Conservation (phyloP, 129 eudicot genomes). For the Cynara cardunculus region DNA sequence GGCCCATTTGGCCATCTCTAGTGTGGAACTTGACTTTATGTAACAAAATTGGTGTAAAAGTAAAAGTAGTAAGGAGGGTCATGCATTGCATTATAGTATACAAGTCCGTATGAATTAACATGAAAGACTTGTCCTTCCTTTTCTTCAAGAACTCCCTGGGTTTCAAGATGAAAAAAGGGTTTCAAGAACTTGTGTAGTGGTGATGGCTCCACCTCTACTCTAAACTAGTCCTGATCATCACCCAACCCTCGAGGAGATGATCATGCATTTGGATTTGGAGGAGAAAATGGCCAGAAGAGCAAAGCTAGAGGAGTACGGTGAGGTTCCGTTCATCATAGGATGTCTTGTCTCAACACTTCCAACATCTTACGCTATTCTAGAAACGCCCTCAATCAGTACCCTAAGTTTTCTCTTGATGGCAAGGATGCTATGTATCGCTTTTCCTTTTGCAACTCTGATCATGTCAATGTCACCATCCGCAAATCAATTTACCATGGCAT, state of each 20-base stretch:
- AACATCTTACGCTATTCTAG: conserved; percentile 84
- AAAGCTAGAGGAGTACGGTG: conserved; percentile 22
- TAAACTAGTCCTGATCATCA: conserved; percentile 38
- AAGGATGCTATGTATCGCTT: conserved; percentile 91
- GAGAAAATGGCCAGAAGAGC: conserved; percentile 53
- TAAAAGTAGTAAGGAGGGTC: too few species aligned
- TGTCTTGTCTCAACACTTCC: conserved; percentile 91
- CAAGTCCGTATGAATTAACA: not conserved
- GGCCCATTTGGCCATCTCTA: too few species aligned
- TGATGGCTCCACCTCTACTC: conserved; percentile 74
- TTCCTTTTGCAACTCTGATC: conserved; percentile 46
- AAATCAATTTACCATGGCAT: not conserved
- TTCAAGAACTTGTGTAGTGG: conserved; percentile 60
- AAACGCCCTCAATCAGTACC: conserved; percentile 89
- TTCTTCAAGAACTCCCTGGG: conserved; percentile 61
- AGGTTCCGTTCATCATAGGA: conserved; percentile 46
- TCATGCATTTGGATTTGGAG: conserved; percentile 62
- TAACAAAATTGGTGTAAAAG: too few species aligned
- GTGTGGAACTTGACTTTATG: too few species aligned
- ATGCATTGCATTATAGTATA: too few species aligned
- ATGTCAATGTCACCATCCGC: not conserved
- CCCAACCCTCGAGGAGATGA: conserved; percentile 89
- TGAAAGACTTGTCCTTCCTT: conserved; percentile 64
- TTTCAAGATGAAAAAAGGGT: conserved; percentile 62
- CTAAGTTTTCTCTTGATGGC: conserved; percentile 92